Percentiles rank a stretch among this genome's conserved stretches.
These are phyloP conservation scores for Trichosporon ovoides DNA, from an alignment of 1,284 basidiomycete species.

Conservation along the genomic window DNA sequence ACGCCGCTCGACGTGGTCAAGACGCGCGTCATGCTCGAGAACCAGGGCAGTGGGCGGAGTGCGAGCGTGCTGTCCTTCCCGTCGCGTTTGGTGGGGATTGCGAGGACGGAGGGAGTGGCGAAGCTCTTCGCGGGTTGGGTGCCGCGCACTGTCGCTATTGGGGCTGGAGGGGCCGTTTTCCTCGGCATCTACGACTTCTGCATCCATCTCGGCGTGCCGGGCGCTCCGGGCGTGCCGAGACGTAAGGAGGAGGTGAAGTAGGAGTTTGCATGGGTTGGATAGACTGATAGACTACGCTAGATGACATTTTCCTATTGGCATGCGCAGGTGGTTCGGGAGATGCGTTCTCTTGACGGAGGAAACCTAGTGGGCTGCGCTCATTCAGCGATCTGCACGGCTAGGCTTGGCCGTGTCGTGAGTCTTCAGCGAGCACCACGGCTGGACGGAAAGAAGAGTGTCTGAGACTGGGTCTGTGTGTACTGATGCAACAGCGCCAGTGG, in stretches of 20 bases:
- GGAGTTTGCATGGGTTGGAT: neutral
- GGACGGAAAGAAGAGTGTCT: too few relatives aligned
- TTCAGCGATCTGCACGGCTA: too few relatives aligned
- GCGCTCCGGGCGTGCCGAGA: neutral
- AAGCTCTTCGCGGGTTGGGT: slow-evolving; percentile 83
- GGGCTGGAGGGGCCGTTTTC: slow-evolving; percentile 93
- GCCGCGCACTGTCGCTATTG: slow-evolving; percentile 92
- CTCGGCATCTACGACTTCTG: slow-evolving; percentile 78
- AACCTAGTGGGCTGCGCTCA: too few relatives aligned
- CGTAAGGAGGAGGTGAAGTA: slow-evolving; percentile 1
- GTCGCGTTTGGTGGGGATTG: slow-evolving; percentile 61
- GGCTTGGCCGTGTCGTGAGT: too few relatives aligned
- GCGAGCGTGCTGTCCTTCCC: slow-evolving; percentile 54
- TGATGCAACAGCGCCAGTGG: too few relatives aligned
- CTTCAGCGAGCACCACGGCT: too few relatives aligned
- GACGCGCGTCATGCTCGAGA: slow-evolving; percentile 93
- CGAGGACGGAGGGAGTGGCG: slow-evolving; percentile 63
- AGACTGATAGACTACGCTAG: neutral
- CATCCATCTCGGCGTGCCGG: slow-evolving; percentile 29
- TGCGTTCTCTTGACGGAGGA: neutral
- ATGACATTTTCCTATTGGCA: too few relatives aligned
- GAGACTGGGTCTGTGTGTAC: too few relatives aligned
- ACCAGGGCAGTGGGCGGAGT: slow-evolving; percentile 43
- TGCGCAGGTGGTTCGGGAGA: neutral
- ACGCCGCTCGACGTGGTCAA: slow-evolving; percentile 97